A percentile compares a stretch with the other conserved stretches of the same genome.
Conservation (phyloP, 2,329 filamentous ascomycete species). For the Ascochyta clinopodiicola region DNA sequence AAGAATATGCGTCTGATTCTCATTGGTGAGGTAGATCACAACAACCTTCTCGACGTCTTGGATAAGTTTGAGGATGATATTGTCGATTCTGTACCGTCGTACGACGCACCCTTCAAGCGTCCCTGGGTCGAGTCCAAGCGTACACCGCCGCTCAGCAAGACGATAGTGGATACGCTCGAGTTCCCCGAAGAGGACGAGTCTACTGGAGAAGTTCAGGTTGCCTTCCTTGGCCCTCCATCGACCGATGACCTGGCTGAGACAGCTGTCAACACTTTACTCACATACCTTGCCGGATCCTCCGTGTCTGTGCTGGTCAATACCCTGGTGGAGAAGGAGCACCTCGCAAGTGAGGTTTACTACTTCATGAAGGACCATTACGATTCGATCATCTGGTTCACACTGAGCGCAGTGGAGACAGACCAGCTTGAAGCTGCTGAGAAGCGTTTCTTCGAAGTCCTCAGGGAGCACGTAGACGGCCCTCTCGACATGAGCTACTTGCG, state of each 20-base stretch:
- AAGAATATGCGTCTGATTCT: conserved; percentile 92
- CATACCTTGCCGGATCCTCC: conserved; percentile 91
- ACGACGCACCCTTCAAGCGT: conserved; percentile 77
- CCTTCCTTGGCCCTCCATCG: conserved; percentile 85
- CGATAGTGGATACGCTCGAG: conserved; percentile 77
- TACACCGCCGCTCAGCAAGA: conserved; percentile 74
- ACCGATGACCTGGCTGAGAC: conserved; percentile 67
- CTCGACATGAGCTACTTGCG: conserved; percentile 89
- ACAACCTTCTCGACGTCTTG: conserved; percentile 78
- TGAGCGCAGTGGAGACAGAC: conserved; percentile 85
- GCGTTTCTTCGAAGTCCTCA: conserved; percentile 81
- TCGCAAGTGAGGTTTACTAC: conserved; percentile 84
- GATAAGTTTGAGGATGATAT: conserved; percentile 90
- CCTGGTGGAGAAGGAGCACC: conserved; percentile 89
- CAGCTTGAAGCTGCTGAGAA: conserved; percentile 85
- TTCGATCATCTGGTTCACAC: conserved; percentile 82
- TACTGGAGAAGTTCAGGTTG: conserved; percentile 83
- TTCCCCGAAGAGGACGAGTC: conserved; percentile 98
- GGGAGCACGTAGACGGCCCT: conserved; percentile 78
- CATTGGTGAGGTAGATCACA: conserved; percentile 88
- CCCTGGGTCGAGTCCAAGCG: conserved; percentile 92
- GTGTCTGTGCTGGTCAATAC: conserved; percentile 90
- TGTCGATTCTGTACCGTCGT: conserved; percentile 77
- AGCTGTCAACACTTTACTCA: conserved; percentile 79
- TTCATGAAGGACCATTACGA: conserved; percentile 81